Base-by-base conservation (phyloP, 768 basidiomycete genomes). In the Amanita polypyramis region DNA sequence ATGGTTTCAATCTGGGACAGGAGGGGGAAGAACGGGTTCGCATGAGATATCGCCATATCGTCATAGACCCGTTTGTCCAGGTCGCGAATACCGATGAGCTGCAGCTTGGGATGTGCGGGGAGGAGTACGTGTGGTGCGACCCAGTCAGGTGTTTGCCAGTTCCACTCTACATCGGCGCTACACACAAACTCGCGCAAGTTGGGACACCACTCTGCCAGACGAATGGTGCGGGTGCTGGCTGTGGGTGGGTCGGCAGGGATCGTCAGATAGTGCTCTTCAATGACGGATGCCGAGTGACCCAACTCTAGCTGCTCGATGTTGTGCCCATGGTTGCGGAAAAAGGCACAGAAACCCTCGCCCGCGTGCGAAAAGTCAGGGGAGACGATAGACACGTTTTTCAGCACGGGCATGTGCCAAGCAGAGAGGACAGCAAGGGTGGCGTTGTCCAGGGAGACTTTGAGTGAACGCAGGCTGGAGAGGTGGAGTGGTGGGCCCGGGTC, bases 121-220 rank as follows among this genome's bases (percentile, higher is more conserved):
- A 87, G 70, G 5, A 87, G 65, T 34, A 83, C 70, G 47, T 87
- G 85, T 2, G 85, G 82, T 11, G 85, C 81, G 55, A 86, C 85
- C 85, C 84, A 86, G 57, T 87, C 83, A 0, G 85, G 85, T 44
- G 67, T 71, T 54, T 78, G 72, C 85, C 85, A 86, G 52, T 85
- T 82, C 85, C 85, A 87, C 56, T 83, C 83, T 0, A 83, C 84
- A 51, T 86, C 82, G 1, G 85, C 84, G 37, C 73, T 76, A 57
- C 82, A 85, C 42, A 87, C 80, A 59, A 87, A 82, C 55, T 84
- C 73, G 29, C 65, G 65, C 32, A 87, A 66, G 53, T 80, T 78
- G 0, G 85, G 85, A 53, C 81, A 84, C 78, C 79, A 82, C 14
- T 68, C 67, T n/a, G 77, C 78, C 5, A 86, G 68, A 3, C 75